Evolutionary conservation across 257 asterid species (phyloP), one percentile per base, ranked within the genome.

Genomic region (Solanum lycopersicoides): DNA sequence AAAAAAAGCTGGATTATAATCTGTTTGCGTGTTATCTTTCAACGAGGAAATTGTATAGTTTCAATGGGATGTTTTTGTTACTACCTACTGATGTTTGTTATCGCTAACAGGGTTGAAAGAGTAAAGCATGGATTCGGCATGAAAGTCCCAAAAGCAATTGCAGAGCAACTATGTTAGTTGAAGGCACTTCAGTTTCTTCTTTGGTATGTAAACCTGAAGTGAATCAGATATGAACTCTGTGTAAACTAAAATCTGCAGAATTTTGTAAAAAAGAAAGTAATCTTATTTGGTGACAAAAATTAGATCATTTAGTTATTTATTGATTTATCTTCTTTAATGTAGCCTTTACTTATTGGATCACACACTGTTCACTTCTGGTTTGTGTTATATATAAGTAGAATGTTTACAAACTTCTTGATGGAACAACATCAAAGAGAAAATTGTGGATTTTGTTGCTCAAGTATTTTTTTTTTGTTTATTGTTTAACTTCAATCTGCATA

Each of bases 61-160:
- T 47, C 1, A 44, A 30, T 84, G 30, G 35, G 42, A 10, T 39
- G 13, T 28, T 60, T 83, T 21, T 14, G 37, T 25, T 21, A 4
- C 0, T 18, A 16, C 63, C 32, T 66, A 11, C 80, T 25, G 69
- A 1, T 72, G 60, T 8, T 89, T 74, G 69, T 83, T 12, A 85
- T 80, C 90, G 86, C 34, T 71, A 76, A 90, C 96, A 96, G 99
- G 96, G 96, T 96, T 82, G 94, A 90, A 92, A 95, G 89, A 91
- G 94, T 93, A 13, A 91, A 89, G 92, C 98, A 92, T 73, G 99
- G 99, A 59, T 96, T 96, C 72, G 99, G 99, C n/a, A 96, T 96
- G 99, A 96, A 91, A 89, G 93, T 93, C 84, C 99, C 98, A 3
- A 92, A 88, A 89, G 90, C 87, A 86, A 45, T 94, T 73, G 88